Conservation (phyloP, 345 rosid species). For the Lumnitzera littorea region DNA sequence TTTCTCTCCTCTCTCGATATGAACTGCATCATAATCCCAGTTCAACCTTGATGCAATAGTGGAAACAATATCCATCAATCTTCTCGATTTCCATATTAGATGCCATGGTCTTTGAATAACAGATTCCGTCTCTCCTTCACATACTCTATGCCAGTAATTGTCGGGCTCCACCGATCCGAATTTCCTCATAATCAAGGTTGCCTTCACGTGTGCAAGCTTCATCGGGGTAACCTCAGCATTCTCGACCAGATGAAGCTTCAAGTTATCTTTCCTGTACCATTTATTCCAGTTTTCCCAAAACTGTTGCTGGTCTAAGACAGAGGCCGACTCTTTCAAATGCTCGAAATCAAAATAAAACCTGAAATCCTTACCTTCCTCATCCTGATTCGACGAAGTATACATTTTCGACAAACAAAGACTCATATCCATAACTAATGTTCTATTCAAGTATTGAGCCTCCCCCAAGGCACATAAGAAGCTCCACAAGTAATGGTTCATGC, state of each 20-base stretch:
- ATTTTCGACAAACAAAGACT: slow-evolving; percentile 67
- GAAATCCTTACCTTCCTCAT: slow-evolving; percentile 94
- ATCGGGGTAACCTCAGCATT: slow-evolving; percentile 61
- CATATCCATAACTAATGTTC: slow-evolving; percentile 88
- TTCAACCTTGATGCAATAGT: slow-evolving; percentile 64
- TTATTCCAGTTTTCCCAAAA: slow-evolving; percentile 82
- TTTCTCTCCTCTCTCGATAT: slow-evolving; percentile 81
- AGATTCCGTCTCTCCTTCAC: slow-evolving; percentile 86
- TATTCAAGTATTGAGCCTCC: slow-evolving; percentile 87
- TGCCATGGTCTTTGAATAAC: slow-evolving; percentile 81
- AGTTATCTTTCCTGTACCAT: slow-evolving; percentile 52
- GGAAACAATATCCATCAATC: slow-evolving; percentile 84
- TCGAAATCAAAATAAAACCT: slow-evolving; percentile 92
- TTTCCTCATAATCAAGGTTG: slow-evolving; percentile 78
- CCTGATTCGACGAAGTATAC: slow-evolving; percentile 62
- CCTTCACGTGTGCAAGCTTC: slow-evolving; percentile 61
- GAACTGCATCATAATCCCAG: slow-evolving; percentile 88
- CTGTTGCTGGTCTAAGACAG: slow-evolving; percentile 78
- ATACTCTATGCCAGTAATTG: slow-evolving; percentile 91
- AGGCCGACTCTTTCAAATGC: slow-evolving; percentile 81
- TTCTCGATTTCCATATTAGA: slow-evolving; percentile 81
- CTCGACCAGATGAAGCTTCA: slow-evolving; percentile 64
- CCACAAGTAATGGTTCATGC: slow-evolving; percentile 94
- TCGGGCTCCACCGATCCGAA: slow-evolving; percentile 87
- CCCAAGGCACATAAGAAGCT: slow-evolving; percentile 93